Conservation (phyloP, 2,329 filamentous ascomycete species). For the Onygena corvina region DNA sequence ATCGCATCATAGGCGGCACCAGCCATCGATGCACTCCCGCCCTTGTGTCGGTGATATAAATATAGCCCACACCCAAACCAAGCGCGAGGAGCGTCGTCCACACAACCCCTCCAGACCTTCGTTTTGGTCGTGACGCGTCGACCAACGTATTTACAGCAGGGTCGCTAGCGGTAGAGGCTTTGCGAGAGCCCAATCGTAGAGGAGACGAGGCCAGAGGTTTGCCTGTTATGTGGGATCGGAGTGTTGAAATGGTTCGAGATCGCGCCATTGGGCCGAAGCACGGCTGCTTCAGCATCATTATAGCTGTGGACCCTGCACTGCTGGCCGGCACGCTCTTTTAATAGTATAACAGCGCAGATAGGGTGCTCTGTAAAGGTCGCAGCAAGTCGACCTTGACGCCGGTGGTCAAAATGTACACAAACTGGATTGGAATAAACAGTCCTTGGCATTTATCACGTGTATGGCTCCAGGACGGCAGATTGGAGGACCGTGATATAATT, state of each 20-base stretch:
- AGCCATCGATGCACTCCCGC: slow-evolving; percentile 58
- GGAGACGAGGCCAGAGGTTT: neutral
- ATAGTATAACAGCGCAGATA: no score
- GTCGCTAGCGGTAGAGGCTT: slow-evolving; percentile 1
- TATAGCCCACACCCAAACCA: slow-evolving; percentile 41
- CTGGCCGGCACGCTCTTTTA: neutral
- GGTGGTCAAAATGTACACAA: no score
- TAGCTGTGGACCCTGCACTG: no score
- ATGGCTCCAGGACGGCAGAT: no score
- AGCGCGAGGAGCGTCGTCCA: slow-evolving; percentile 40
- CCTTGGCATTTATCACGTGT: no score
- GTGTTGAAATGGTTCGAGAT: neutral
- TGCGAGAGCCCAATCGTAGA: slow-evolving; percentile 7
- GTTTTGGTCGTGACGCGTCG: neutral
- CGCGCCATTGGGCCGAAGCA: slow-evolving; percentile 10
- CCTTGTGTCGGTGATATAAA: slow-evolving; percentile 64
- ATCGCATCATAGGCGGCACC: slow-evolving; percentile 39
- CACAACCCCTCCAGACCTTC: slow-evolving; percentile 3
- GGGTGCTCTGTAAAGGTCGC: no score
- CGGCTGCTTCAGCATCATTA: neutral
- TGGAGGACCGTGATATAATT: no score
- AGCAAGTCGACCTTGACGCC: no score
- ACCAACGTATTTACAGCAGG: neutral
- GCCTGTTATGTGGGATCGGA: neutral
- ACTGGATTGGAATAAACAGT: no score